Conservation (phyloP, 139 green algal species). For the Tetradesmus lagerheimii region DNA sequence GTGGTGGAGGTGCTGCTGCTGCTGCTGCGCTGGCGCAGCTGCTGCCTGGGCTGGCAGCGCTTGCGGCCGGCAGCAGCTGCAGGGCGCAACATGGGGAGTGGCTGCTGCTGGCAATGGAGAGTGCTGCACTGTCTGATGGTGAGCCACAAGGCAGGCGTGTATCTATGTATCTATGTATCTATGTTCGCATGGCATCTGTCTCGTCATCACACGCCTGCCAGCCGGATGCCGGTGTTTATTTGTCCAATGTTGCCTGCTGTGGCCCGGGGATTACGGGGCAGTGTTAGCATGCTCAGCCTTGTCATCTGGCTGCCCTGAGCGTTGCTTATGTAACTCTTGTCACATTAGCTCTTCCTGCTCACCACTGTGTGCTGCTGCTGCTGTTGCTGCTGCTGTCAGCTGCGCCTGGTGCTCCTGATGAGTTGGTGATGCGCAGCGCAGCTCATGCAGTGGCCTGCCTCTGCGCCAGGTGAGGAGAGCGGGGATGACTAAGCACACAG, state of each 20-base stretch:
- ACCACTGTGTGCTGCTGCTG: background rate
- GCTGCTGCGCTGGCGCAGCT: constrained; percentile 10
- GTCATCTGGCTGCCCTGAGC: too few species aligned
- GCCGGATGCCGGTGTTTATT: too few species aligned
- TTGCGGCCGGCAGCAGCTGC: constrained; percentile 35
- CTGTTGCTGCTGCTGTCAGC: background rate
- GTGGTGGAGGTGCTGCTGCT: background rate
- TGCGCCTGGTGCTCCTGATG: constrained; percentile 19
- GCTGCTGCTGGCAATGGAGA: constrained; percentile 49
- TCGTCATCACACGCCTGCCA: too few species aligned
- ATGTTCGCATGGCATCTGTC: too few species aligned
- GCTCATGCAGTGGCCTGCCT: constrained; percentile 37
- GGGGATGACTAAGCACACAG: background rate
- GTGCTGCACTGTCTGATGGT: constrained; percentile 26
- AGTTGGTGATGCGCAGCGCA: constrained; percentile 13
- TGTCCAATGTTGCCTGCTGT: too few species aligned
- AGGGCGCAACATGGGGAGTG: constrained; percentile 27
- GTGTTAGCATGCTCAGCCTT: too few species aligned
- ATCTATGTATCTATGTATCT: too few species aligned
- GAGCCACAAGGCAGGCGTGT: background rate
- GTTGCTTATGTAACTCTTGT: background rate
- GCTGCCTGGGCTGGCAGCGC: constrained; percentile 28
- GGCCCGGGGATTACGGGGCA: too few species aligned
- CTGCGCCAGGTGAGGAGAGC: constrained; percentile 21
- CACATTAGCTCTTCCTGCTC: background rate